Evolutionary conservation across 2,329 filamentous ascomycete genomes (phyloP).

Genomic region (Hypoxylon sp.): DNA sequence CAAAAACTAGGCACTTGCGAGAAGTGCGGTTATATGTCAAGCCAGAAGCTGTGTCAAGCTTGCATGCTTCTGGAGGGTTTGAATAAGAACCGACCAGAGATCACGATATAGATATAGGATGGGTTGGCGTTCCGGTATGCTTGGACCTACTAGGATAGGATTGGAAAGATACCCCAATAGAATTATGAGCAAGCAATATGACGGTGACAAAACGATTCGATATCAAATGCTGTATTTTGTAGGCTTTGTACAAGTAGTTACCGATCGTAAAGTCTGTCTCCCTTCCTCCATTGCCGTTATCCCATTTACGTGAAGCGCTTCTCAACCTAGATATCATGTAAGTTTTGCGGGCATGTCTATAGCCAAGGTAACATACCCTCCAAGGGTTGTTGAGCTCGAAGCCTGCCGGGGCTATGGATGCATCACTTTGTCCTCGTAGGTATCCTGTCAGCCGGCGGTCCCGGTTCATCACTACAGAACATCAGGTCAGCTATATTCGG

Average conservation of each 20-base stretch:
- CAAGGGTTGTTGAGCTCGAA: constrained; percentile 76
- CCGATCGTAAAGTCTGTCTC: constrained; percentile 24
- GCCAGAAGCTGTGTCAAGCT: constrained; percentile 93
- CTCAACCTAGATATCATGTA: constrained; percentile 62
- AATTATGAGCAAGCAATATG: constrained; percentile 18
- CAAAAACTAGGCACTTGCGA: constrained; percentile 87
- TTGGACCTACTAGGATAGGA: constrained; percentile 35
- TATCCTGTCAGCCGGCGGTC: constrained; percentile 73
- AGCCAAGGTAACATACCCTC: constrained; percentile 65
- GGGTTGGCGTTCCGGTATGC: constrained; percentile 35
- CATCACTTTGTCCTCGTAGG: constrained; percentile 71
- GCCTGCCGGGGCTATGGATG: constrained; percentile 68
- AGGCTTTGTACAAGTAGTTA: constrained; percentile 45
- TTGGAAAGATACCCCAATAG: constrained; percentile 48
- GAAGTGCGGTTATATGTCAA: constrained; percentile 94
- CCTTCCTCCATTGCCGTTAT: constrained; percentile 9
- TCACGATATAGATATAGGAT: constrained; percentile 62
- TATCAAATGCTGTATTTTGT: constrained; percentile 44
- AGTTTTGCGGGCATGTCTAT: constrained; percentile 31
- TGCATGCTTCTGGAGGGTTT: constrained; percentile 90
- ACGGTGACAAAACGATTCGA: constrained; percentile 34
- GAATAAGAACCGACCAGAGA: constrained; percentile 81
- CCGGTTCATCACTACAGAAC: constrained; percentile 72
- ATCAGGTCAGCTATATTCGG: constrained; percentile 37
- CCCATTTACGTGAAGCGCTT: constrained; percentile 63